Evolutionary conservation across 352 stramenopile genomes (phyloP).

Genomic region (Bremia lactucae): DNA sequence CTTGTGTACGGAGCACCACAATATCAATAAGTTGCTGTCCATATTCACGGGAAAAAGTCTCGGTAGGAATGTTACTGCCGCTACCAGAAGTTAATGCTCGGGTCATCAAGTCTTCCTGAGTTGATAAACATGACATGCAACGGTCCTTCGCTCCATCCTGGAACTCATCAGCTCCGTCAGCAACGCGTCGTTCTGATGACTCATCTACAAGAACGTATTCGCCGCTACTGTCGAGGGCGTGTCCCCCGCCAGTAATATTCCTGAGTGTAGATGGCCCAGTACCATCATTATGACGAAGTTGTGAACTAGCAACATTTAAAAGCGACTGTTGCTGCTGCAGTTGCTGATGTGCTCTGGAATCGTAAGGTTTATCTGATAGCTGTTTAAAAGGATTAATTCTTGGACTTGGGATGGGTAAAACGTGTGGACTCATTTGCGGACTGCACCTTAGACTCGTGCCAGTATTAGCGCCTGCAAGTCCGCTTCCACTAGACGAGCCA

Average conservation of each 20-base stretch:
- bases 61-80: not conserved
- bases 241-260: constrained; percentile 3
- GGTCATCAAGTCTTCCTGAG: constrained; percentile 1
- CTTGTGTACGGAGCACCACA: constrained; percentile 44
- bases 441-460: constrained; percentile 45
- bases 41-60: constrained; percentile 30
- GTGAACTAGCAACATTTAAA: constrained; percentile 5
- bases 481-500: constrained; percentile 36
- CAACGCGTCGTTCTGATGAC: constrained; percentile 18
- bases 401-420: constrained; percentile 45
- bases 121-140: not conserved
- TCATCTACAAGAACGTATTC: constrained; percentile 63
- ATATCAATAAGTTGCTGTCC: constrained; percentile 59
- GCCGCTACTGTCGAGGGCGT: constrained; percentile 39
- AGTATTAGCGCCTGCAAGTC: constrained; percentile 7
- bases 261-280: constrained; percentile 11
- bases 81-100: constrained; percentile 2
- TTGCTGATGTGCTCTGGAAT: constrained; percentile 15
- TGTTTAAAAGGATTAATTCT: constrained; percentile 72
- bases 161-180: constrained; percentile 1
- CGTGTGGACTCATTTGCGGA: constrained; percentile 57
- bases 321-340: constrained; percentile 12
- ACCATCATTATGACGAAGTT: constrained; percentile 3
- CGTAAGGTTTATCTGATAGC: constrained; percentile 29
- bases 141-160: constrained; percentile 2